Base-by-base conservation (phyloP, 352 stramenopile genomes). In the Globisporangium abappressorium region DNA sequence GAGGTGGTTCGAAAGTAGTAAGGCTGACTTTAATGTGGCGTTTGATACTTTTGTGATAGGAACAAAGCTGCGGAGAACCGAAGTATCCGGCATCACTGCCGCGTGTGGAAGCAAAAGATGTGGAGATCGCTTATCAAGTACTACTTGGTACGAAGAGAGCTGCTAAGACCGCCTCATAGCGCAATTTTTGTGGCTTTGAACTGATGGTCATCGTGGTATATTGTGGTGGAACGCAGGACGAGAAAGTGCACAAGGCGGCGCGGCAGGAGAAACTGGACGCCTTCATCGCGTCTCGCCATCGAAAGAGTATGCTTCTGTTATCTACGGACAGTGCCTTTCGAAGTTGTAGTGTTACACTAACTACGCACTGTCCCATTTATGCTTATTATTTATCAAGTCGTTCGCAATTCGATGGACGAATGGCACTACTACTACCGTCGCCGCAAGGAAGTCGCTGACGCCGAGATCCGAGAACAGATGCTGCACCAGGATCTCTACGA, bases 371-470 rank as follows among this genome's bases (percentile, higher is more conserved):
- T 3, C 15, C 5, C 18, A 1, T 38, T 4, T 2, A 2, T 41
- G 7, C 11, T 15, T 33, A 5, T 33, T 33, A 38, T 57, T 43
- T 9, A 20, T 5, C n/a, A 80, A 46, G 77, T 74, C 49, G 34
- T 75, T 22, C 67, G 61, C 2, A 59, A 53, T 14, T 72, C 70
- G 28, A 34, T 80, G 55, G 51, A 64, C 26, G 75, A 70, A 54
- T 91, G 82, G 80, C 38, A 80, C 30, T 64, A 70, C 33, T 73
- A 81, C 41, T 82, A 79, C 60, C 77, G 78, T 0, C 80, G 77
- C 3, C 72, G 77, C 9, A 75, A 74, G 41, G 82, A 89, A 66
- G 65, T 80, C 9, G 70, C 69, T 1, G 74, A 73, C 12, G 81
- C 79, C 26, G 75, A 82, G 53, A 62, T 73, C 28, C 78, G 82